Evolutionary conservation across 1,284 basidiomycete genomes (phyloP).

Genomic region (Ganoderma multipileum): DNA sequence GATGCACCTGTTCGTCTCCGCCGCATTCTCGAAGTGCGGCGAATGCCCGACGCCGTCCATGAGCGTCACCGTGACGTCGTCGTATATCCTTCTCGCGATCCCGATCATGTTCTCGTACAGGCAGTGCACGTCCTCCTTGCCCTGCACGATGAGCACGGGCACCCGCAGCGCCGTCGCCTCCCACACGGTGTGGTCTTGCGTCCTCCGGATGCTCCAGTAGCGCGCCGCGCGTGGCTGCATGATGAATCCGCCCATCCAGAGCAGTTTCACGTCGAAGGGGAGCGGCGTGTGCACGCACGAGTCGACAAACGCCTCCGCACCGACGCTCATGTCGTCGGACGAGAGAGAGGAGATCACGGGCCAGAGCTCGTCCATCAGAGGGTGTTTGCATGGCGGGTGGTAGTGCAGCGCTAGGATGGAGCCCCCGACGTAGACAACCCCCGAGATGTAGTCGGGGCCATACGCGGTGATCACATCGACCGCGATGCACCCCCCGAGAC

Average conservation of each 20-base stretch:
- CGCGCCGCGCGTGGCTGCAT: slow-evolving; percentile 42
- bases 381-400: slow-evolving; percentile 36
- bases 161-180: slow-evolving; percentile 38
- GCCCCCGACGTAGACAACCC: slow-evolving; percentile 44
- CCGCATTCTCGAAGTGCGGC: slow-evolving; percentile 34
- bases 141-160: slow-evolving; percentile 45
- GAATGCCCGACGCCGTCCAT: slow-evolving; percentile 45
- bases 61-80: slow-evolving; percentile 38
- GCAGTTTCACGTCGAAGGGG: slow-evolving; percentile 39
- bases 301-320: slow-evolving; percentile 41
- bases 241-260: slow-evolving; percentile 44
- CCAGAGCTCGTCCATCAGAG: slow-evolving; percentile 41
- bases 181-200: slow-evolving; percentile 43
- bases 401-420: slow-evolving; percentile 35
- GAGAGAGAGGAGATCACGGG: slow-evolving; percentile 36
- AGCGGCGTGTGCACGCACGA: slow-evolving; percentile 41
- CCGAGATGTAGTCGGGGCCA: slow-evolving; percentile 43
- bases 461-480: slow-evolving; percentile 47
- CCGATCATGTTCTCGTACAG: slow-evolving; percentile 36
- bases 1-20: slow-evolving; percentile 26
- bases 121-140: slow-evolving; percentile 42
- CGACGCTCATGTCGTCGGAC: slow-evolving; percentile 38
- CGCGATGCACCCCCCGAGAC: slow-evolving; percentile 44
- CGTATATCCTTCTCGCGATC: slow-evolving; percentile 39
- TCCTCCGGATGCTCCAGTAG: slow-evolving; percentile 38